Evolutionary conservation across 73 alveolate species (phyloP).

Genomic region (Paramecium caudatum): DNA sequence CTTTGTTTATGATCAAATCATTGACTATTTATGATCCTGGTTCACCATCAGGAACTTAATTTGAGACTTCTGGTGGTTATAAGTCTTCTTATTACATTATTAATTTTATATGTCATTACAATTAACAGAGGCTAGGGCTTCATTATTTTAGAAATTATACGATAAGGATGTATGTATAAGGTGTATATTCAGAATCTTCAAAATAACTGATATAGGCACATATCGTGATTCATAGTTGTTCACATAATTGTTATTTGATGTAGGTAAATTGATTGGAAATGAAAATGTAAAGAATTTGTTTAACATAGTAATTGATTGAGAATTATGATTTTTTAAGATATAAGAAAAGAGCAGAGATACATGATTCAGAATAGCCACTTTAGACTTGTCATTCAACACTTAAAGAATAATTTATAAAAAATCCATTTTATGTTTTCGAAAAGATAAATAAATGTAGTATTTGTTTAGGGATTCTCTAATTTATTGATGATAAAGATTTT

Average conservation of each 20-base stretch:
- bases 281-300: not conserved
- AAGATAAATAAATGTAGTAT: slow-evolving; percentile 60
- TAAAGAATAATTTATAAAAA: slow-evolving; percentile 17
- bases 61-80: too few relatives aligned
- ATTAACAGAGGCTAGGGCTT: slow-evolving; percentile 7
- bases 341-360: not conserved
- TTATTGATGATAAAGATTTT: slow-evolving; percentile 62
- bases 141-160: slow-evolving; percentile 20
- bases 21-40: too few relatives aligned
- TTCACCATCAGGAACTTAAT: too few relatives aligned
- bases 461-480: slow-evolving; percentile 72
- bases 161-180: slow-evolving; percentile 72
- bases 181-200: slow-evolving; percentile 72
- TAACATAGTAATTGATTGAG: slow-evolving; percentile 57
- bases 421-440: slow-evolving; percentile 50
- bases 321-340: slow-evolving; percentile 39
- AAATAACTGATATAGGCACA: slow-evolving; percentile 28
- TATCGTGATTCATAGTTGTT: slow-evolving; percentile 25
- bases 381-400: slow-evolving; percentile 1
- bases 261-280: slow-evolving; percentile 63
- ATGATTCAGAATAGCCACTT: not conserved
- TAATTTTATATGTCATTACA: too few relatives aligned
- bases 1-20: too few relatives aligned
- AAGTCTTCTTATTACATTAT: too few relatives aligned
- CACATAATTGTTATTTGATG: slow-evolving; percentile 48